phyloP scores from a whole-genome alignment of 148 eudicot genomes.

The Camellia japonica region DNA sequence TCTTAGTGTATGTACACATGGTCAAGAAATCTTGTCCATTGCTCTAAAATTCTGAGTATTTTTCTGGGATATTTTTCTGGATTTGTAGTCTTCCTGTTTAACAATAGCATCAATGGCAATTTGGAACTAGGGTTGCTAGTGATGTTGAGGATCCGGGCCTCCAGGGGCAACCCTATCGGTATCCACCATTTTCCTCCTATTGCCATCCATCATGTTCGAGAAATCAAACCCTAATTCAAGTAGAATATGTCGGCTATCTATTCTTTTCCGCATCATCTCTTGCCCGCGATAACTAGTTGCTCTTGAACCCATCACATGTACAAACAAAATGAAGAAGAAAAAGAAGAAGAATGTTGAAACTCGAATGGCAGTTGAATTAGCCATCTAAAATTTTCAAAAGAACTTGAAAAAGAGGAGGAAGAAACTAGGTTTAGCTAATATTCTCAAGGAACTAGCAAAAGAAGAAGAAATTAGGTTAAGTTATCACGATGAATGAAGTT shows the following conservation, averaged over 20 bases:
- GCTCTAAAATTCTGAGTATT: too few relatives aligned
- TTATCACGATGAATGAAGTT: not conserved
- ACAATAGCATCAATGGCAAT: too few relatives aligned
- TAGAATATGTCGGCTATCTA: not conserved
- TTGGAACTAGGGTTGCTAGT: not conserved
- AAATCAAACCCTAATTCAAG: not conserved
- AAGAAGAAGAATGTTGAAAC: not conserved
- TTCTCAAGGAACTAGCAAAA: not conserved
- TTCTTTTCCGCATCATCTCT: not conserved
- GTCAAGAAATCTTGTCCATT: too few relatives aligned
- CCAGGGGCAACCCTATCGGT: not conserved
- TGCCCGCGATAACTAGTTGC: not conserved
- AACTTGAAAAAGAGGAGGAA: too few relatives aligned
- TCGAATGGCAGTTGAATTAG: not conserved
- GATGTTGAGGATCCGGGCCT: conserved; percentile 8
- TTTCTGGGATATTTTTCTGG: too few relatives aligned
- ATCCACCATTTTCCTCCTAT: not conserved
- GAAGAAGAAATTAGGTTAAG: not conserved
- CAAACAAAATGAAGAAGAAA: not conserved
- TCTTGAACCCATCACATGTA: not conserved
- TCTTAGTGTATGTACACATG: too few relatives aligned
- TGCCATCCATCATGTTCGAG: not conserved
- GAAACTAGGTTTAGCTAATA: not conserved
- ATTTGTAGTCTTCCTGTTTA: too few relatives aligned
- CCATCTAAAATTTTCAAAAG: not conserved